Percentiles rank a stretch among this genome's conserved stretches.
phyloP scores from a whole-genome alignment of 108 stramenopile genomes.

The Fistulifera pelliculosa region DNA sequence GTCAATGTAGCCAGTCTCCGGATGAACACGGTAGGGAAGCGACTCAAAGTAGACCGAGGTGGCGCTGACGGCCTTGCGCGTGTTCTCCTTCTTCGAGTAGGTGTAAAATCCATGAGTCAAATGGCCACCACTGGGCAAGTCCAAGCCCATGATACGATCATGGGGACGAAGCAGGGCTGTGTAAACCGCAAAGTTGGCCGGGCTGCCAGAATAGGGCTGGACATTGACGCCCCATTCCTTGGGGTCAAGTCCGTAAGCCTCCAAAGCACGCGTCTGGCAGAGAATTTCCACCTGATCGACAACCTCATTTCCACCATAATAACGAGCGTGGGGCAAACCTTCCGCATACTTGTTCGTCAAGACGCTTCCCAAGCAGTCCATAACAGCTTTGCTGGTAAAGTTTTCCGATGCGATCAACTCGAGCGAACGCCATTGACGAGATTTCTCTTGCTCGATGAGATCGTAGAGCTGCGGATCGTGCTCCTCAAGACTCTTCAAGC shows the following conservation, averaged over 20 bases:
- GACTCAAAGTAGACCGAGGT: slow-evolving; percentile 99
- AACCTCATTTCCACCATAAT: slow-evolving; percentile 98
- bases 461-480: slow-evolving; percentile 96
- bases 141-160: slow-evolving; percentile 99
- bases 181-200: slow-evolving; percentile 99
- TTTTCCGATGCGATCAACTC: slow-evolving; percentile 99
- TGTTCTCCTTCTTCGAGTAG: slow-evolving; percentile 94
- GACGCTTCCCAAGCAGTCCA: slow-evolving; percentile 97
- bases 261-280: slow-evolving; percentile 91
- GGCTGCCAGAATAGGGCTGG: slow-evolving; percentile 90
- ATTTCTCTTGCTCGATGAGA: slow-evolving; percentile 92
- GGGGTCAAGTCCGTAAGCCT: slow-evolving; percentile 92
- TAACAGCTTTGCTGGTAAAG: slow-evolving; percentile 96
- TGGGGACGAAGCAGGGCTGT: slow-evolving; percentile 94
- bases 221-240: slow-evolving; percentile 99
- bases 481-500: slow-evolving; percentile 84
- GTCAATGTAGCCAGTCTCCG: slow-evolving; percentile 93
- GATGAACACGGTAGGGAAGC: slow-evolving; percentile 93
- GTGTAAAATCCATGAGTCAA: slow-evolving; percentile 99
- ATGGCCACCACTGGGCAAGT: slow-evolving; percentile 98
- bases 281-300: slow-evolving; percentile 96
- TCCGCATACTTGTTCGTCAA: slow-evolving; percentile 99
- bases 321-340: slow-evolving; percentile 96
- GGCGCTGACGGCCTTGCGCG: slow-evolving; percentile 95
- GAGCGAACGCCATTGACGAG: slow-evolving; percentile 90